phyloP scores from a whole-genome alignment of 176 grass and related monocot genomes.

The Alloteropsis semialata region DNA sequence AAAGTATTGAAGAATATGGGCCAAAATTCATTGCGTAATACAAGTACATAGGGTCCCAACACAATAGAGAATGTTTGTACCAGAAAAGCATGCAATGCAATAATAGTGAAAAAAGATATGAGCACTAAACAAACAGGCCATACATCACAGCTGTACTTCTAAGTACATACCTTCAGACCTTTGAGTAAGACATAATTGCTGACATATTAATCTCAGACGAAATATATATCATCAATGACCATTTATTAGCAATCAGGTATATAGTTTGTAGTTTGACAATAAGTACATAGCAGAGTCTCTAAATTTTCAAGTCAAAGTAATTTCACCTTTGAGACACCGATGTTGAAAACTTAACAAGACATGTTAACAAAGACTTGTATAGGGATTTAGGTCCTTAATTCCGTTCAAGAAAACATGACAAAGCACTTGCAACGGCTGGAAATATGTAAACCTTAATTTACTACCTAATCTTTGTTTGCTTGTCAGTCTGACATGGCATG shows the following conservation, averaged over 20 bases:
- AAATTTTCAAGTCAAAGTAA: slow-evolving; percentile 51
- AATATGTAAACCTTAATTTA: slow-evolving; percentile 29
- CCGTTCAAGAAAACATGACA: slow-evolving; percentile 47
- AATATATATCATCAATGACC: neutral
- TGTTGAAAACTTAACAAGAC: slow-evolving; percentile 32
- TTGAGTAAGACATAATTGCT: neutral
- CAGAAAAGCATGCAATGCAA: neutral
- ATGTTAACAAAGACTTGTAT: slow-evolving; percentile 33
- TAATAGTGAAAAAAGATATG: neutral
- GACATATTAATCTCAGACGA: neutral
- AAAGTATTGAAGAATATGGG: neutral
- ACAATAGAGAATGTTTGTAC: slow-evolving; percentile 16
- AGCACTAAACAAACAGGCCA: neutral
- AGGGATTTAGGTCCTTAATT: slow-evolving; percentile 30
- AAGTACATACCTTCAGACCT: neutral
- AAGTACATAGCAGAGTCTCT: neutral
- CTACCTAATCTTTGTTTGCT: slow-evolving; percentile 21
- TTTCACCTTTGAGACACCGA: slow-evolving; percentile 35
- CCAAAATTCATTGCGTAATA: neutral
- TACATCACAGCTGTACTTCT: neutral
- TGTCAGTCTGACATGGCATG: slow-evolving; percentile 32
- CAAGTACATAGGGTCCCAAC: slow-evolving; percentile 8
- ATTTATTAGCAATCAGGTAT: neutral
- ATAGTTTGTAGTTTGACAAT: neutral
- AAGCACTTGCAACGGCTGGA: slow-evolving; percentile 20